These are phyloP conservation scores for Trametes versicolor DNA, from an alignment of 1,284 basidiomycete species.

Conservation along the genomic window DNA sequence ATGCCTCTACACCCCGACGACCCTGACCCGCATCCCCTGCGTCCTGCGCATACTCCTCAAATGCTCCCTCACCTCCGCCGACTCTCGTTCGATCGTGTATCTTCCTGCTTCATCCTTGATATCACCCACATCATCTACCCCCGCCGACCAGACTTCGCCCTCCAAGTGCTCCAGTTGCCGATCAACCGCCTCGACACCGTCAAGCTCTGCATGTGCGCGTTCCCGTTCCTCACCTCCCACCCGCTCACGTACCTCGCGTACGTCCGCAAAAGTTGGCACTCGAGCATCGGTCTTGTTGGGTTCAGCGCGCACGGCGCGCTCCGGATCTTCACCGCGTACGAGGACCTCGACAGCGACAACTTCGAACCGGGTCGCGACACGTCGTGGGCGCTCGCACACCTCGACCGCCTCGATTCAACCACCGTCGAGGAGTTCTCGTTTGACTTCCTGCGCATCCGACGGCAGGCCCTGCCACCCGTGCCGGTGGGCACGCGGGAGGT, in stretches of 20 bases:
- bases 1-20: not conserved
- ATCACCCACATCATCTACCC: no score
- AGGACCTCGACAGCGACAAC: no score
- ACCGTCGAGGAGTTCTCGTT: no score
- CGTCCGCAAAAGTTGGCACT: not conserved
- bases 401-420: no score
- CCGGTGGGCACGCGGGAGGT: no score
- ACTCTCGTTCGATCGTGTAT: not conserved
- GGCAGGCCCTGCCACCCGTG: no score
- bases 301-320: not conserved
- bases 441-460: no score
- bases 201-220: not conserved
- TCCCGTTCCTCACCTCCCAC: not conserved
- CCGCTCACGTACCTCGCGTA: not conserved
- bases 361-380: no score
- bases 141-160: not conserved
- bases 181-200: not conserved
- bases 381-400: no score
- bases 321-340: not conserved
- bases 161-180: not conserved
- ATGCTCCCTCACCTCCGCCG: not conserved
- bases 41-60: not conserved
- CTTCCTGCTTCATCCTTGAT: no score
- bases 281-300: not conserved
- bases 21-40: not conserved